Conservation (phyloP, 805 yeast species). For the Blastobotrys mokoenaii region DNA sequence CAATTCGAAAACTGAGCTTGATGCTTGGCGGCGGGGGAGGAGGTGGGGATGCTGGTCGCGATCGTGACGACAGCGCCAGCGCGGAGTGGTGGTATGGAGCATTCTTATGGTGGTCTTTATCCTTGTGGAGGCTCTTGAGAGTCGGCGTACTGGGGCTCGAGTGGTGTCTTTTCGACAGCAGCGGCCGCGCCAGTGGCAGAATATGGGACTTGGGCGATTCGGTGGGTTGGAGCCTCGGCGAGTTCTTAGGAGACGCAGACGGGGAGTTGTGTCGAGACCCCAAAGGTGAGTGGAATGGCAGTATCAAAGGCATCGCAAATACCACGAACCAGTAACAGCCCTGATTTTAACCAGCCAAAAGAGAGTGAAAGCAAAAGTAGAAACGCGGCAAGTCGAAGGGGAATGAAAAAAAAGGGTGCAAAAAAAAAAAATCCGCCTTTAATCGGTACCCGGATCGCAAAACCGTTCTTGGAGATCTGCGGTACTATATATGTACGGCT, state of each 20-base stretch:
- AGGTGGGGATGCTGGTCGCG: conserved; percentile 2
- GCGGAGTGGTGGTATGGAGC: not conserved
- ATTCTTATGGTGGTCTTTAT: not conserved
- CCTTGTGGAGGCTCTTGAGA: not conserved
- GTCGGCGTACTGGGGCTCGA: conserved; percentile 1
- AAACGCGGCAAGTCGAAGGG: not conserved
- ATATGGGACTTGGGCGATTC: not conserved
- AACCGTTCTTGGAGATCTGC: not conserved
- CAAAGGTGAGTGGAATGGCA: not conserved
- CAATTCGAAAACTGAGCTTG: conserved; percentile 46
- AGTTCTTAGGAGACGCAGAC: not conserved
- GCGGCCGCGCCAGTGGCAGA: not conserved
- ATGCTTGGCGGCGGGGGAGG: conserved; percentile 9
- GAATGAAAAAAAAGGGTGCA: not conserved
- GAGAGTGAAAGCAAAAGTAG: not conserved
- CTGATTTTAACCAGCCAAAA: not conserved
- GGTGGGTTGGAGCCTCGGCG: not conserved
- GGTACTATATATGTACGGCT: too few species aligned
- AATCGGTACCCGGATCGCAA: not conserved
- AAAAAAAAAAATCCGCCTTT: not conserved
- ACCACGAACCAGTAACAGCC: too few species aligned
- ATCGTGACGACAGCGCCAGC: not conserved
- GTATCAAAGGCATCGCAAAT: not conserved
- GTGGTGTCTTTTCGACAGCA: conserved; percentile 1
- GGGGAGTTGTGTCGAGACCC: not conserved